Base-by-base conservation (phyloP, 306 rosid genomes). In the Inga leiocalycina region DNA sequence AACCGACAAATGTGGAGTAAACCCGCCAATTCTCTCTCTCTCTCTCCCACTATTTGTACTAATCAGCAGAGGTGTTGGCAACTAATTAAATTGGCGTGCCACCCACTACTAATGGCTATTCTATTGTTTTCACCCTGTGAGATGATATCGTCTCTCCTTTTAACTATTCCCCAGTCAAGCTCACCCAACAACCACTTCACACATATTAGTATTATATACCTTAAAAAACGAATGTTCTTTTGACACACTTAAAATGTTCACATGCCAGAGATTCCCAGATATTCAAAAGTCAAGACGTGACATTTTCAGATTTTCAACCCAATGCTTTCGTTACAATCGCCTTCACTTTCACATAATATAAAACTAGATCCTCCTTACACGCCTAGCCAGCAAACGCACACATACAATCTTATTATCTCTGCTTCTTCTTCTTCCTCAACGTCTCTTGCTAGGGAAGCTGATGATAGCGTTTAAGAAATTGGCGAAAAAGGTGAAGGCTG, bases 401-500 rank as follows among this genome's bases (percentile, higher is more conserved):
- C 45, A 64, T 51, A 20, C 54, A 30, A 4, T 72, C 75, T 43
- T 6, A 39, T 75, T 4, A 44, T 11, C 80, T 87, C 57, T 65
- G 64, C 71, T 67, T 22, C 35, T 54, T 37, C 27, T 16, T 49
- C 66, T 10, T 57, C 44, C 79, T 43, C 79, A 52, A 20, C 51
- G 73, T 0, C 74, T 80, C 77, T 71, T 77, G 97, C 83, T 92
- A 39, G 92, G 89, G 56, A 95, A 89, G 61, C 89, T 92, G 88
- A 90, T 91, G 85, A 90, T 84, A 12, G 80, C 91, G 16, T 78
- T 96, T 68, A 91, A 84, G 86, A 93, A 92, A 84, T 87, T 96
- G 59, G 90, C 93, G 24, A 91, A 84, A 81, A 90, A 76, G 65
- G 92, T 84, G 80, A 95, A 91, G 86, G 87, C 56, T 6, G 80